Evolutionary conservation across 306 rosid genomes (phyloP), one percentile per base, ranked within the genome.

Genomic region (Trichosanthes truncata): DNA sequence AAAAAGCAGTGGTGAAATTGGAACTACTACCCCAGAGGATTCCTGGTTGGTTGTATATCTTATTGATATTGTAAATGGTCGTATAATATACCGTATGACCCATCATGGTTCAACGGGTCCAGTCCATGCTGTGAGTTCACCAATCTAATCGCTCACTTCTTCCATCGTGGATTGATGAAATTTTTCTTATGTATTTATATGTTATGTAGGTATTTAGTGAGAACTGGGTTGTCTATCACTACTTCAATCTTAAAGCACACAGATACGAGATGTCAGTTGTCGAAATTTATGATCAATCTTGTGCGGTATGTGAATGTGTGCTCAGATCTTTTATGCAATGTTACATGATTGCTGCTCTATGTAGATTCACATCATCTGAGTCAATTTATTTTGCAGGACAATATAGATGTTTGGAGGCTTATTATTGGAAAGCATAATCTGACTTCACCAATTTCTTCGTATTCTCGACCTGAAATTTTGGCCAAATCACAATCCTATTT

Each of bases 201-300:
- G 73, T 45, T 78, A 81, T 87, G 65, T 83, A 96, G 99, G 96
- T 93, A 82, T 90, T 93, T 83, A 93, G 99, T 73, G 99, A 96
- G 90, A 96, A 96, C 78, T 96, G 99, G 99, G 97, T 96, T 85
- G 97, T 96, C 80, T 96, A 91, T 83, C 99, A 96, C 90, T 96
- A 96, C 89, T 96, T 93, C 76, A 96, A 96, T 83, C 97, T 96
- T 80, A 93, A 94, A 86, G 99, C 98, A 46, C 99, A 96, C 89
- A 90, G 98, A 93, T 87, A 87, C 63, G 99, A 96, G 93, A 91
- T 93, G 92, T 91, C 99, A 61, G 96, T 96, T 73, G 82, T 96
- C n/a, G 99, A 96, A 88, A 84, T 96, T 83, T 96, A 91, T 56
- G 99, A 96, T 86, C 97, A 91, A 84, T 93, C 99, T 68, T 93